Evolutionary conservation across 2,329 filamentous ascomycete species (phyloP), one percentile per base, ranked within the genome.

Genomic region (Magnaporthiopsis poae): DNA sequence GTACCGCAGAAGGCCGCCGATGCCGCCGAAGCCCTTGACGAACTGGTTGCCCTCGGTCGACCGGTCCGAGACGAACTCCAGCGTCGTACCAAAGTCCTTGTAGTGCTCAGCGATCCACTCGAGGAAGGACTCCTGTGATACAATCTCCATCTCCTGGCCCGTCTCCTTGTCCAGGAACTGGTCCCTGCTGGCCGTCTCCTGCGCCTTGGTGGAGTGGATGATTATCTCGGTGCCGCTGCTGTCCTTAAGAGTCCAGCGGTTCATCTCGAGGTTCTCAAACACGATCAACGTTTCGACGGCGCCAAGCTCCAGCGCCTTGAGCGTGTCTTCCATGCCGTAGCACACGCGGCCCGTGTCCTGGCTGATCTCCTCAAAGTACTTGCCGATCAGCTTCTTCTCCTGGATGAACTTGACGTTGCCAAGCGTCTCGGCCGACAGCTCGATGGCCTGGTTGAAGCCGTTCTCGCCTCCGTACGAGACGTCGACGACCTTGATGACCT

Each of bases 401-500:
- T 99, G 95, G 77, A 99, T 97, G 79, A 99, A 99, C 82, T 99
- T 99, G 86, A 99, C 95, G 77, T 98, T 99, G 80, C 93, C 91
- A 63, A 99, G 86, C 9, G 95, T 99, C 83, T 99, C 96, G 9
- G 92, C 87, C 33, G 95, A 90, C 74, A 99, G 80, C 77, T 99
- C 95, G 70, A 99, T 99, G 68, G 95, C 95, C 82, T 99, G 96
- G 83, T 99, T 99, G 86, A 99, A 99, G 62, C 95, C 95, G 83
- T 98, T 98, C 82, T 99, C 96, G 72, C 95, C 95, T 78, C 95
- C 95, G 75, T 99, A 99, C 18, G 94, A 98, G 61, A 99, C 96
- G 77, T 99, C 95, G 52, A 99, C 96, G 61, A 99, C 91, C 82
- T 99, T 99, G 86, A 99, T 98, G 75, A 99, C 95, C 85, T 99